Evolutionary conservation across 352 stramenopile species (phyloP).

Genomic region (Globisporangium iwayamae): DNA sequence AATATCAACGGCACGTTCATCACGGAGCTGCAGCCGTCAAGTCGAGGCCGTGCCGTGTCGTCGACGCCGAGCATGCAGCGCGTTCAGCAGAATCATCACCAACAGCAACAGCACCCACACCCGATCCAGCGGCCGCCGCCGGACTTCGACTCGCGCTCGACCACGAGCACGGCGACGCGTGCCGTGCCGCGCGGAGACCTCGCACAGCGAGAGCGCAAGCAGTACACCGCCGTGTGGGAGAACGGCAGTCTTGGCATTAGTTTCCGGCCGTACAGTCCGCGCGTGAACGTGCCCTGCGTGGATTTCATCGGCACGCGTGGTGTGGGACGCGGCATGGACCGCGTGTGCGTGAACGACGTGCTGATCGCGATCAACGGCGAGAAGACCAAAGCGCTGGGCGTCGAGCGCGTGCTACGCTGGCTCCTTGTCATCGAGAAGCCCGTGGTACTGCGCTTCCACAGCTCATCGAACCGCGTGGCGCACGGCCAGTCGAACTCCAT

Average conservation of each 20-base stretch:
- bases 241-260: conserved; percentile 63
- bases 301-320: conserved; percentile 64
- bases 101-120: conserved; percentile 7
- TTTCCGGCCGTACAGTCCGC: conserved; percentile 62
- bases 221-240: conserved; percentile 77
- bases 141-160: conserved; percentile 20
- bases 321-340: conserved; percentile 65
- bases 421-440: conserved; percentile 74
- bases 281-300: conserved; percentile 69
- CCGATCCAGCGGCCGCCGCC: conserved; percentile 9
- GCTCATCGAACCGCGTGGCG: conserved; percentile 63
- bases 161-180: conserved; percentile 21
- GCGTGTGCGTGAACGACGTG: conserved; percentile 77
- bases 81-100: conserved; percentile 1
- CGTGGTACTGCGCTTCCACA: conserved; percentile 73
- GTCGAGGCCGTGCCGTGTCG: conserved; percentile 8
- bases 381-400: conserved; percentile 67
- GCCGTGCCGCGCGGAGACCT: conserved; percentile 18
- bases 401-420: conserved; percentile 75
- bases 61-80: conserved; percentile 14
- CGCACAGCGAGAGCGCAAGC: conserved; percentile 38
- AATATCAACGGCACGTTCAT: conserved; percentile 10
- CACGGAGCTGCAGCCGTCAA: conserved; percentile 4
- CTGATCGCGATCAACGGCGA: conserved; percentile 79
- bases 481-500: conserved; percentile 1